Evolutionary conservation across 192 early-diverging fungal species (phyloP).

Genomic region (Linnemannia exigua): DNA sequence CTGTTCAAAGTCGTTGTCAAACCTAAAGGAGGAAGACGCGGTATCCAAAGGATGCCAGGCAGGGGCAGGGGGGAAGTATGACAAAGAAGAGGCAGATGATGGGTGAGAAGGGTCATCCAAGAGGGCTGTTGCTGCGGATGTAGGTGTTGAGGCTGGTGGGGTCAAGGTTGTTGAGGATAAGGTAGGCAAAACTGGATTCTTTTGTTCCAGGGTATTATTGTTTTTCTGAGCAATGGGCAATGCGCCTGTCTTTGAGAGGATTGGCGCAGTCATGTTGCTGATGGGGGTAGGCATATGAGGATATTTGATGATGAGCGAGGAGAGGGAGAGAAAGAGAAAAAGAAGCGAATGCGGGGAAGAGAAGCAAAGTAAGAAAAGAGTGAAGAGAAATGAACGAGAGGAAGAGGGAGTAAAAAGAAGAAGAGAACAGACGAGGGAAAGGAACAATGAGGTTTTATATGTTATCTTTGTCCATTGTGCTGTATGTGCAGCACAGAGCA

Average conservation of each 20-base stretch:
- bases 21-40: constrained; percentile 12
- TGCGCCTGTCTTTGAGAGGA: neutral
- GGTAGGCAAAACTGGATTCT: too few relatives aligned
- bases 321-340: neutral
- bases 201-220: neutral
- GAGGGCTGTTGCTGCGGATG: neutral
- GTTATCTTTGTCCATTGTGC: neutral
- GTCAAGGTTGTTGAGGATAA: neutral
- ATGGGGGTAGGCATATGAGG: neutral
- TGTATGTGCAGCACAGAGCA: neutral
- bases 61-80: neutral
- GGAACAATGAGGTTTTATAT: neutral
- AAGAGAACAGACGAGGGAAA: neutral
- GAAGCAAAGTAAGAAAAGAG: neutral
- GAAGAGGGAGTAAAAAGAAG: neutral
- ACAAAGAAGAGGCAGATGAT: neutral
- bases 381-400: neutral
- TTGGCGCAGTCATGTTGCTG: constrained; percentile 6
- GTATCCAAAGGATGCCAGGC: constrained; percentile 18
- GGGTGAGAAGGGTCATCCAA: neutral
- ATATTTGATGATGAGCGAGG: neutral
- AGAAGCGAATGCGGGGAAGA: too few relatives aligned
- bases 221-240: neutral
- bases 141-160: neutral
- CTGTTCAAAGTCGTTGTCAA: constrained; percentile 17